Evolutionary conservation across 805 yeast genomes (phyloP), one percentile per base, ranked within the genome.

Genomic region (Metschnikowia picachoensis): DNA sequence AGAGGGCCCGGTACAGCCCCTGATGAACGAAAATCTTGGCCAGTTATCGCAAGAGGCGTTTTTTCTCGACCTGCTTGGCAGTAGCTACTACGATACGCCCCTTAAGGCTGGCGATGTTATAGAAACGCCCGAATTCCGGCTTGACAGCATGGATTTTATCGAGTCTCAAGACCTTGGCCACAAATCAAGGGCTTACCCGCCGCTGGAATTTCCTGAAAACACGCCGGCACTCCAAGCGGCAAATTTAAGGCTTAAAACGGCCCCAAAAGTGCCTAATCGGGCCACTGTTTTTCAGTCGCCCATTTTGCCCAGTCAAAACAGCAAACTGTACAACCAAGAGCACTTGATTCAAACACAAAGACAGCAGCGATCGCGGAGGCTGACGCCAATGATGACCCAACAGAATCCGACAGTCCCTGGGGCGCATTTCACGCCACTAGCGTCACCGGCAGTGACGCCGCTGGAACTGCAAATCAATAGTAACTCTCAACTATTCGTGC

Each of bases 371-470:
- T 20, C 46, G 11, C 49, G 57, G 17, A 62, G 47, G 29, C 60
- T 49, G 37, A 34, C 44, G 31, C 52, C 46, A 35, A 30, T 34
- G 39, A 32, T 36, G 41, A 30, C 35, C 2, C 44, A 30, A 13
- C 43, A 35, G 13, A 16, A 7, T 17, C 37, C 25, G 44, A 32
- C 47, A 13, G 30, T 30, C 32, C 30, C 36, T 30, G 83, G 79
- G 49, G 79, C 78, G 41, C 78, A 78, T 5, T 86, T 83, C 64
- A 86, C 94, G 1, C 94, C 95, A 0, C 70, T 86, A 49, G 78
- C 83, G 1, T 83, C 91, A 2, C 95, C 95, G 0, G 83, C 86
- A 9, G 85, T 81, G 13, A 79, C 89, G 3, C 89, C 89, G 1
- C 56, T 75, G 56, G 88, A 76, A 16, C 52, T 58, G 31, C 64